These are phyloP conservation scores for Sclerotinia subarctica DNA, from an alignment of 2,329 filamentous ascomycete genomes.

Conservation along the genomic window DNA sequence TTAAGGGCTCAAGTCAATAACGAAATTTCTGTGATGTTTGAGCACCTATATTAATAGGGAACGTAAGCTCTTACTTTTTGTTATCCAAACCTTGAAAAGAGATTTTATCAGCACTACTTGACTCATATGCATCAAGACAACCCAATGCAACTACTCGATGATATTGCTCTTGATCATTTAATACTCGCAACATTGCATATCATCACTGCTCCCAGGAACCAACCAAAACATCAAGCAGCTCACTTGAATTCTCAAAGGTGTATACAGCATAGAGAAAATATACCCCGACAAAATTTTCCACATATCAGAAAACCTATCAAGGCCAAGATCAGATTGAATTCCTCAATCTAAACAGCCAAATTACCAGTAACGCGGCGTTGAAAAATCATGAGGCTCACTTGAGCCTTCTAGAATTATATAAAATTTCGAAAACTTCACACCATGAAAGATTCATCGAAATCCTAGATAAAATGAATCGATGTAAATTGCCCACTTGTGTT, in stretches of 20 bases:
- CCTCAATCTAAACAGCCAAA: not conserved
- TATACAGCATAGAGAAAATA: not conserved
- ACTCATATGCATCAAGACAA: not conserved
- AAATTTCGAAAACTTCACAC: not conserved
- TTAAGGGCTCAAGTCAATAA: not conserved
- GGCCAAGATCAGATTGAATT: not conserved
- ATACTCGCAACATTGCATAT: not conserved
- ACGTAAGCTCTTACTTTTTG: not conserved
- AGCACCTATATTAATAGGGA: not conserved
- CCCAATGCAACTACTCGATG: not conserved
- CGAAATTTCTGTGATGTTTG: not conserved
- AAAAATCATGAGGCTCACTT: not conserved
- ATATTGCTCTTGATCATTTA: not conserved
- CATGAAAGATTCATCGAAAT: not conserved
- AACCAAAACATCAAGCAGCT: too few relatives aligned
- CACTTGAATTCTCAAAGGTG: accelerated
- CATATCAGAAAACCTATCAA: not conserved
- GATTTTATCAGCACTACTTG: too few relatives aligned
- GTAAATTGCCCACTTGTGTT: not conserved
- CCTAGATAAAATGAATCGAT: too few relatives aligned
- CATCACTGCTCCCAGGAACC: not conserved
- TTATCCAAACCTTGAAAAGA: not conserved
- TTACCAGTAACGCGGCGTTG: not conserved
- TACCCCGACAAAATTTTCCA: not conserved
- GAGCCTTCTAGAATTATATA: too few relatives aligned